Evolutionary conservation across 176 grass and related monocot genomes (phyloP), one percentile per base, ranked within the genome.

Genomic region (Triticum urartu): DNA sequence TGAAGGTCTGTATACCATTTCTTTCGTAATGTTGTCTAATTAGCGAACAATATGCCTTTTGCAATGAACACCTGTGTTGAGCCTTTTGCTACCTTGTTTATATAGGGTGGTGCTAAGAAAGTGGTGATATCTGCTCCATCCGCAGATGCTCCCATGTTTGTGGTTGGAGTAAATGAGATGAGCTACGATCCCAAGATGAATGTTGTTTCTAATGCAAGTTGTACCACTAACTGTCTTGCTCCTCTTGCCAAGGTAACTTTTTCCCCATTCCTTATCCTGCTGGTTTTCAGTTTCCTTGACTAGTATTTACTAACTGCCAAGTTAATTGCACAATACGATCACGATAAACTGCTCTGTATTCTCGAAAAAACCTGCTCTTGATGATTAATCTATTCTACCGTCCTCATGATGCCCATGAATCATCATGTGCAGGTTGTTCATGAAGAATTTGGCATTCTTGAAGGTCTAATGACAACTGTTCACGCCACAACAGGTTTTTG

Each of bases 381-480:
- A 3, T 81, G 20, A 17, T 72, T 83, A 65, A 90, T 65, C 79
- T 39, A 33, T 84, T 56, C 12, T 80, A n/a, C 18, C 24, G n/a
- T 84, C 26, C 58, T 52, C 45, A 48, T 75, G 80, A 86, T 35
- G 47, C 78, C 85, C 24, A 72, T 82, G 42, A 24, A 75, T 28
- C 42, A 22, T 50, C 6, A 52, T 78, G 17, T 87, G 92, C 82
- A 98, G 96, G 96, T 98, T 75, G 96, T 98, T 28, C 96, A 98
- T 76, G 96, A 95, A 85, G 96, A 95, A 91, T 98, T 98, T 81
- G 96, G 96, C 75, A 98, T 98, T 70, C 69, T 94, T 59, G 96
- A 95, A 91, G 96, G 93, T 64, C 93, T 98, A 72, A 98, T 98
- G 96, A 98, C 96, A 79, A 98, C 94, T 83, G 96, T 98, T 87